Percentiles rank a stretch among this genome's conserved stretches.
Conservation (phyloP, 2,329 filamentous ascomycete species). For the Calonectria pseudoturangicola region DNA sequence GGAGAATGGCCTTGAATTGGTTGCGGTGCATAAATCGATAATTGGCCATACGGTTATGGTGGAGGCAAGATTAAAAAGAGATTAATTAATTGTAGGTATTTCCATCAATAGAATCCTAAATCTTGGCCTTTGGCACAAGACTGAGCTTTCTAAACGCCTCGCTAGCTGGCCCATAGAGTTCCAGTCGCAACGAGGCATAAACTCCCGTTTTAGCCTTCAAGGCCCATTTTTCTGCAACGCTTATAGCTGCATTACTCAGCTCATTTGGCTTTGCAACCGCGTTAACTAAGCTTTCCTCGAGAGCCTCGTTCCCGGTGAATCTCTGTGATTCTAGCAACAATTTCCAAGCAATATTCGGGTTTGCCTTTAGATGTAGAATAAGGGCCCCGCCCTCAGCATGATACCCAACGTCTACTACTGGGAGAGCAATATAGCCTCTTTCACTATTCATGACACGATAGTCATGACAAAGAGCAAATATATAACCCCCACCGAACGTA, state of each 20-base stretch:
- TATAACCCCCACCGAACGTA: neutral
- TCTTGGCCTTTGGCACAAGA: neutral
- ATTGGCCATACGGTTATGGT: constrained; percentile 53
- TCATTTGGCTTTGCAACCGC: neutral
- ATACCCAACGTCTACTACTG: too few relatives aligned
- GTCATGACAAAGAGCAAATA: neutral
- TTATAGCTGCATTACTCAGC: neutral
- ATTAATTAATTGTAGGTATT: neutral
- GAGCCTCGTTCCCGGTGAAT: neutral
- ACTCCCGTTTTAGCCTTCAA: constrained; percentile 3
- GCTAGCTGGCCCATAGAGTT: neutral
- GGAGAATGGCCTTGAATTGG: constrained; percentile 54
- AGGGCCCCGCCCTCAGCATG: neutral
- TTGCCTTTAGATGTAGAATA: neutral
- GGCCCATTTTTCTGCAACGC: constrained; percentile 7
- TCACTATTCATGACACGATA: constrained; percentile 12
- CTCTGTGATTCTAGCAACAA: neutral
- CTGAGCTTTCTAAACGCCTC: neutral
- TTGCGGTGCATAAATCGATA: constrained; percentile 51
- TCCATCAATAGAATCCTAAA: neutral
- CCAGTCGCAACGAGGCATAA: neutral
- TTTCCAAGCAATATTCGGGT: neutral
- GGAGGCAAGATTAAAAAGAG: constrained; percentile 49
- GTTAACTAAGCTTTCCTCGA: neutral
- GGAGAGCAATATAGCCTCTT: neutral